Conservation (phyloP, 768 basidiomycete species). For the Suillus subalutaceus region DNA sequence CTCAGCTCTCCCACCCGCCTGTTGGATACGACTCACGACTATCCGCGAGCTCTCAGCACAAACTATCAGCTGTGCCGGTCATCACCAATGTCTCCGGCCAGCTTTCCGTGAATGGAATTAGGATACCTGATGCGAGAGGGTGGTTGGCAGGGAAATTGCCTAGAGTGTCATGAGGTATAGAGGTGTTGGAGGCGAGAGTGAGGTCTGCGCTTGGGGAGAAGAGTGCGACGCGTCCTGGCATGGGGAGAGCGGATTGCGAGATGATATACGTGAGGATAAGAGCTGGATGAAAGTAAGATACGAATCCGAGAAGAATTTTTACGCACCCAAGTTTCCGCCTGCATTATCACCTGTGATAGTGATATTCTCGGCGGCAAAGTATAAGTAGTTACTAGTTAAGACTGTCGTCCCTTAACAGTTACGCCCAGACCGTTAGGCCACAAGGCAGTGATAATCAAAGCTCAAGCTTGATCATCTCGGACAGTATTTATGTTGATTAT, state of each 20-base stretch:
- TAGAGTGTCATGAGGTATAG: constrained; percentile 16
- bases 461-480: too few species aligned
- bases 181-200: constrained; percentile 12
- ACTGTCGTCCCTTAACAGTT: too few species aligned
- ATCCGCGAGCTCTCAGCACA: constrained; percentile 17
- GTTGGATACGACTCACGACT: constrained; percentile 12
- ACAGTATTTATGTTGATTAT: too few species aligned
- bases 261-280: constrained; percentile 34
- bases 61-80: constrained; percentile 22
- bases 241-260: constrained; percentile 55
- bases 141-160: constrained; percentile 10
- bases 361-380: constrained; percentile 24
- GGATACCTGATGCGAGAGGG: constrained; percentile 23
- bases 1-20: constrained; percentile 13
- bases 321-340: constrained; percentile 28
- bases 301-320: background rate
- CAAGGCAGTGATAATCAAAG: too few species aligned
- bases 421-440: too few species aligned
- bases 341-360: constrained; percentile 28
- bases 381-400: too few species aligned
- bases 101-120: constrained; percentile 16
- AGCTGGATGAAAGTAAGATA: constrained; percentile 14
- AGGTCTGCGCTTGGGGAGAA: constrained; percentile 45
- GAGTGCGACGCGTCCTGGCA: constrained; percentile 58
- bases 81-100: constrained; percentile 31